These are phyloP conservation scores for Dalechampia spathulata DNA, from an alignment of 441 rosid genomes.

Conservation along the genomic window DNA sequence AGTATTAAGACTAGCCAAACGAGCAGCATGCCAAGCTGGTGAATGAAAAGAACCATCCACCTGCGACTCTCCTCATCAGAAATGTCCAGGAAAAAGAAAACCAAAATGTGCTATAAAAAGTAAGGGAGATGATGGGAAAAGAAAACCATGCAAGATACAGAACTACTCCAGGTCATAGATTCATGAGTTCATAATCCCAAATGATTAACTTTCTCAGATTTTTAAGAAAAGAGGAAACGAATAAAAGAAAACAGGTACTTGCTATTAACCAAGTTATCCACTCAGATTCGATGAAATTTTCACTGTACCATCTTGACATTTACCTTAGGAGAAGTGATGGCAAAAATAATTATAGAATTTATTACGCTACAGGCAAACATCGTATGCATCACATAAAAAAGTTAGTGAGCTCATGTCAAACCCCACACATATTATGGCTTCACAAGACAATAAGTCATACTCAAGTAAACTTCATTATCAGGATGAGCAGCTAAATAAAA, in stretches of 20 bases:
- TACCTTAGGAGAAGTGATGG: not conserved
- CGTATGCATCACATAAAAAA: not conserved
- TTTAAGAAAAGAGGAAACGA: not conserved
- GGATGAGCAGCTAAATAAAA: not conserved
- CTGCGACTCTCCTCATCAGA: conserved; percentile 98
- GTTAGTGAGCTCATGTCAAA: not conserved
- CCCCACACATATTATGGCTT: not conserved
- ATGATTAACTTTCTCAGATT: not conserved
- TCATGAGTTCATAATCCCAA: not conserved
- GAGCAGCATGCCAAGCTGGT: conserved; percentile 99
- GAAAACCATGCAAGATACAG: conserved; percentile 9
- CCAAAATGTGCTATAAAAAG: not conserved
- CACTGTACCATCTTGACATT: not conserved
- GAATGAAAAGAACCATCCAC: conserved; percentile 99
- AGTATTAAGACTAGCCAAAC: conserved; percentile 95
- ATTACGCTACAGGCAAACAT: not conserved
- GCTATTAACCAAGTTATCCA: not conserved
- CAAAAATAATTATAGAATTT: not conserved
- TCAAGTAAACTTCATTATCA: not conserved
- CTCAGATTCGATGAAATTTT: not conserved
- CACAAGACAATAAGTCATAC: not conserved
- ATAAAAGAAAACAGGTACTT: not conserved
- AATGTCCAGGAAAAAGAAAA: conserved; percentile 30
- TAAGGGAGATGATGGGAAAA: conserved; percentile 4
- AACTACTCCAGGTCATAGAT: not conserved